phyloP scores from a whole-genome alignment of 2,329 filamentous ascomycete species.

The Penicillium sp. region DNA sequence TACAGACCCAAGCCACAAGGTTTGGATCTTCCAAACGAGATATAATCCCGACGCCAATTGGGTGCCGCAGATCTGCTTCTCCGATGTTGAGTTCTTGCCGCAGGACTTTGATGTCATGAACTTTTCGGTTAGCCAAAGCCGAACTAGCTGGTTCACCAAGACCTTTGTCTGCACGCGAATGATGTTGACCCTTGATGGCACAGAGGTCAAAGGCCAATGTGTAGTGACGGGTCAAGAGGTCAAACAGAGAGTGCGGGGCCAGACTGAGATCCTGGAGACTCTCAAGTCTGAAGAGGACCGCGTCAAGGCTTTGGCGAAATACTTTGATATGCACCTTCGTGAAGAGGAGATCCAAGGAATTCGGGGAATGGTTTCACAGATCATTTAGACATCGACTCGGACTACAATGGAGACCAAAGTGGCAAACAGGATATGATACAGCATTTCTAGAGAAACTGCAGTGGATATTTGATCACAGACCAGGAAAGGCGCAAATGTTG shows the following conservation, averaged over 20 bases:
- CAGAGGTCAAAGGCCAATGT: conserved; percentile 54
- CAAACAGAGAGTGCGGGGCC: conserved; percentile 56
- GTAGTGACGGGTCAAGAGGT: conserved; percentile 55
- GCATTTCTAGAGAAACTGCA: conserved; percentile 25
- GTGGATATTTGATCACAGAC: conserved; percentile 27
- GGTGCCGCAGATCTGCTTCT: conserved; percentile 65
- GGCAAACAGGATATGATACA: conserved; percentile 24
- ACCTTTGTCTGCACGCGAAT: conserved; percentile 57
- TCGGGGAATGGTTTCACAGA: conserved; percentile 51
- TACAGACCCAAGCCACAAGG: conserved; percentile 46
- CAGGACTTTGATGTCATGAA: conserved; percentile 65
- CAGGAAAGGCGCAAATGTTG: conserved; percentile 22
- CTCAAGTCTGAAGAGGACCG: conserved; percentile 57
- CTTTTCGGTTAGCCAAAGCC: conserved; percentile 54
- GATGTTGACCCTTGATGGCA: conserved; percentile 51
- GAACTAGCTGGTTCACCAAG: conserved; percentile 56
- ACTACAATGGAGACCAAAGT: conserved; percentile 9
- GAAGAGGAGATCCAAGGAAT: conserved; percentile 55
- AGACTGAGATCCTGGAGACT: conserved; percentile 50
- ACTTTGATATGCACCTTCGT: conserved; percentile 56
- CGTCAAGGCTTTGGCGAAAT: conserved; percentile 52
- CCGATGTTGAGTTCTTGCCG: conserved; percentile 63
- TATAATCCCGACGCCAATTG: conserved; percentile 54
- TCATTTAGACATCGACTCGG: conserved; percentile 30
- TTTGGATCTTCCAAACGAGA: conserved; percentile 67